phyloP scores from a whole-genome alignment of 148 eudicot genomes.

The Tetragonia tetragonoides region DNA sequence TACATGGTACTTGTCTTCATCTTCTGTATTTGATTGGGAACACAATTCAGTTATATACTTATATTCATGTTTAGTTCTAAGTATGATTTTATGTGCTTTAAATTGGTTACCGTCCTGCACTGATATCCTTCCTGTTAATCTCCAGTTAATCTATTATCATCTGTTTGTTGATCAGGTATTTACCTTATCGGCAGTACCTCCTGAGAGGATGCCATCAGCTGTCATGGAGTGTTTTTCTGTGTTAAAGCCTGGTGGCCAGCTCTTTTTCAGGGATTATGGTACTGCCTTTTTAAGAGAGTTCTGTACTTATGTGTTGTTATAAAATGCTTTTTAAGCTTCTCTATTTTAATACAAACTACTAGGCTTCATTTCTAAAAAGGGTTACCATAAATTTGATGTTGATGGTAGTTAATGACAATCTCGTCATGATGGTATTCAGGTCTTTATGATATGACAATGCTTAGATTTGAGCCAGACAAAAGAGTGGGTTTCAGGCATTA shows the following conservation, averaged over 20 bases:
- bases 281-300: constrained; percentile 27
- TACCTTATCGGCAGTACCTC: constrained; percentile 85
- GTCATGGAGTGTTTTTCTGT: constrained; percentile 75
- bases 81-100: not conserved
- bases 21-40: not conserved
- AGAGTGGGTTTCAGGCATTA: constrained; percentile 83
- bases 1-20: not conserved
- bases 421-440: constrained; percentile 43
- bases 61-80: not conserved
- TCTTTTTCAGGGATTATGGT: constrained; percentile 95
- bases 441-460: constrained; percentile 98
- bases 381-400: not conserved
- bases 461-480: constrained; percentile 77
- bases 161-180: constrained; percentile 52
- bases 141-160: not conserved
- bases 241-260: constrained; percentile 79
- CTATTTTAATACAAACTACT: not conserved
- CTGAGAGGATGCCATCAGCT: constrained; percentile 67
- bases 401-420: constrained; percentile 7
- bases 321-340: not conserved
- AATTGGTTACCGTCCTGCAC: too few species aligned
- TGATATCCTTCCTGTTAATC: not conserved
- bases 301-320: not conserved
- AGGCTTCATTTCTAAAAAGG: not conserved
- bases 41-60: not conserved